Evolutionary conservation across 208 protist genomes (phyloP), one percentile per base, ranked within the genome.

Genomic region (Angomonas deanei): DNA sequence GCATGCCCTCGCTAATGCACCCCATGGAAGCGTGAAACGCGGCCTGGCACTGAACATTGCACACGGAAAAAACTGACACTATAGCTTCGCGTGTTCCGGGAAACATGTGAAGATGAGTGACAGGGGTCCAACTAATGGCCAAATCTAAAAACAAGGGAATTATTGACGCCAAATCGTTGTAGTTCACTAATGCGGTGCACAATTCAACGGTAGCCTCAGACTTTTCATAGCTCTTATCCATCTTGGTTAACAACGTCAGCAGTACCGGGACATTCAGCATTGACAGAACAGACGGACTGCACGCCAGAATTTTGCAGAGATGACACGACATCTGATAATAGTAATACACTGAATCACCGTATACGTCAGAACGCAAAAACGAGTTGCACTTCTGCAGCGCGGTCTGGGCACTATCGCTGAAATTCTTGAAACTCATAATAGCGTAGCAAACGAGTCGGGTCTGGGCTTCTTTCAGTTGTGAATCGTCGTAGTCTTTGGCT

Each of bases 271-370:
- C 71, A 31, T 74, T 77, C 23, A 82, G 74, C 30, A 68, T 59
- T n/a, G 15, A 24, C 1, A 84, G 39, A 31, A 80, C 64, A 27
- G 31, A 52, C 15, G 84, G 80, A 50, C 66, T 19, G 0, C 27
- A 23, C 11, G 30, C 74, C 28, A 92, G 42, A 13, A 78, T 26
- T 34, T 59, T 39, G 68, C 88, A 92, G 56, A 91, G 36, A 42
- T 84, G 72, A 54, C 76, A 84, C 5, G 82, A 76, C 84, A 94
- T 94, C 24, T 78, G 73, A 0, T 63, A 33, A 70, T 81, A 94
- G 48, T 80, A 62, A 46, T 76, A 62, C 21, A 73, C 62, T n/a
- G 88, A 87, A 50, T 84, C 78, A 19, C 74, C 85, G 49, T 79
- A 90, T 6, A 80, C 82, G 61, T 94, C 88, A 47, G 74, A 84